Evolutionary conservation across 2,329 filamentous ascomycete species (phyloP).

Genomic region (Diaporthe aspalathi): DNA sequence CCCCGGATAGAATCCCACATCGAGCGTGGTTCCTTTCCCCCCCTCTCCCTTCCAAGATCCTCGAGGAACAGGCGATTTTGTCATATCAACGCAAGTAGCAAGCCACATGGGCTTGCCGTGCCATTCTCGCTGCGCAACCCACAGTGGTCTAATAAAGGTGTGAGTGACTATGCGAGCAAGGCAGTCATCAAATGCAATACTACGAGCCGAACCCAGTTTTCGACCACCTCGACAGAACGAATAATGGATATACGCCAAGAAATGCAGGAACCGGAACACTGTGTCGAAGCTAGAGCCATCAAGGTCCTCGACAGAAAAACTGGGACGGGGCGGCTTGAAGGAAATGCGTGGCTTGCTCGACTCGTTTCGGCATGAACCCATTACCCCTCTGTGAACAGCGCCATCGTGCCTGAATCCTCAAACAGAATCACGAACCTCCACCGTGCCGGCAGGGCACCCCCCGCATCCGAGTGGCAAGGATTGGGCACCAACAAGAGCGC

Average conservation of each 20-base stretch:
- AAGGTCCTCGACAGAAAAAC: background rate
- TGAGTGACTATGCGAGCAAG: background rate
- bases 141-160: background rate
- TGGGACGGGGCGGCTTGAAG: constrained; percentile 3
- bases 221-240: constrained; percentile 40
- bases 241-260: constrained; percentile 6
- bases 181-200: constrained; percentile 1
- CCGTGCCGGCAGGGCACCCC: constrained; percentile 8
- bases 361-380: constrained; percentile 7
- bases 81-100: background rate
- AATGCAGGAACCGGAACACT: constrained; percentile 18
- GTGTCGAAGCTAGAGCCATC: constrained; percentile 6
- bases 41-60: no score
- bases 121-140: background rate
- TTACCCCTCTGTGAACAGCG: background rate
- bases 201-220: constrained; percentile 44
- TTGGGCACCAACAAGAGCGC: constrained; percentile 18
- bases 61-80: no score
- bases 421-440: constrained; percentile 24
- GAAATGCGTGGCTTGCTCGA: constrained; percentile 29
- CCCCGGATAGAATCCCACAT: no score
- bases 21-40: no score
- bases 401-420: background rate
- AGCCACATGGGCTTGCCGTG: background rate
- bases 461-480: constrained; percentile 24